Percentiles rank a stretch among this genome's conserved stretches.
These are phyloP conservation scores for Coix lacrymajobi DNA, from an alignment of 176 grass and related monocot species.

Conservation along the genomic window DNA sequence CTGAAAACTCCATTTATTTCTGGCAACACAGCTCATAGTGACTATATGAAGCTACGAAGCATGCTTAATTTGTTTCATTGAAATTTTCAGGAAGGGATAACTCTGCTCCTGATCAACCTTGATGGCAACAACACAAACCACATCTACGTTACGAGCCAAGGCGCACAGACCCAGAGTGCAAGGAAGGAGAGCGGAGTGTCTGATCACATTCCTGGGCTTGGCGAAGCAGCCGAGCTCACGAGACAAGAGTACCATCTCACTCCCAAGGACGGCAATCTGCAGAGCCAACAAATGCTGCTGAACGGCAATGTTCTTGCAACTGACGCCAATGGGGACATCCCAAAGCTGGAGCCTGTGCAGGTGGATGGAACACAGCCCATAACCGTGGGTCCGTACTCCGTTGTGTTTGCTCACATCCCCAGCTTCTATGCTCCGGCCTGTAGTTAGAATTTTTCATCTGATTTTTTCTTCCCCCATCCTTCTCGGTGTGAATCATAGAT, in stretches of 20 bases:
- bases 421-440: slow-evolving; percentile 66
- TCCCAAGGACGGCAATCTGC: slow-evolving; percentile 60
- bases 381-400: slow-evolving; percentile 67
- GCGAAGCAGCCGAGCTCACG: slow-evolving; percentile 21
- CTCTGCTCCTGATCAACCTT: slow-evolving; percentile 76
- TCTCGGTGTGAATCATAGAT: slow-evolving; percentile 26
- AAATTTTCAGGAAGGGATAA: slow-evolving; percentile 56
- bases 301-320: slow-evolving; percentile 63
- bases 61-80: neutral
- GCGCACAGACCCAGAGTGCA: neutral
- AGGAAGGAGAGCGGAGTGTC: slow-evolving; percentile 30
- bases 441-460: slow-evolving; percentile 35
- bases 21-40: neutral
- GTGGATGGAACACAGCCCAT: slow-evolving; percentile 56
- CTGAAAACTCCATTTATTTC: neutral
- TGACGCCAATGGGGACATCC: slow-evolving; percentile 57
- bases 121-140: slow-evolving; percentile 43
- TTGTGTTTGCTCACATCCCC: slow-evolving; percentile 83
- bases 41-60: neutral
- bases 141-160: slow-evolving; percentile 17
- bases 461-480: neutral
- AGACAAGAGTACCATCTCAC: slow-evolving; percentile 95
- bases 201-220: slow-evolving; percentile 16
- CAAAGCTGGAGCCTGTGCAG: slow-evolving; percentile 52
- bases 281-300: slow-evolving; percentile 85